Evolutionary conservation across 345 rosid genomes (phyloP).

Genomic region (Melaleuca quinquenervia): DNA sequence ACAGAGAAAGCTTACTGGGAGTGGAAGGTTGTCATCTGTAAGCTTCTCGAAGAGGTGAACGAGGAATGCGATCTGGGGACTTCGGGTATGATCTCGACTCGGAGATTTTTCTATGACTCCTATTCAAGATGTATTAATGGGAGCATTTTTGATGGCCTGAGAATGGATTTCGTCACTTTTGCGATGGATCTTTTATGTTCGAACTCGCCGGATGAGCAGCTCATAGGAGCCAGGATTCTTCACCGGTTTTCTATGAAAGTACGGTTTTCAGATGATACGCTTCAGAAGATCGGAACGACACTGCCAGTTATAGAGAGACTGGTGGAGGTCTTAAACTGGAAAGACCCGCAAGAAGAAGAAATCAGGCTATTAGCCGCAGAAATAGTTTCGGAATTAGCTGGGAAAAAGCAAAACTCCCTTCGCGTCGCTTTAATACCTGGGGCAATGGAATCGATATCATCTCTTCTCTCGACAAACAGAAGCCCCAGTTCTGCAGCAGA

Average conservation of each 20-base stretch:
- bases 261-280: slow-evolving; percentile 51
- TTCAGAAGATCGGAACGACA: slow-evolving; percentile 64
- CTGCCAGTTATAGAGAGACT: slow-evolving; percentile 49
- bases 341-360: slow-evolving; percentile 63
- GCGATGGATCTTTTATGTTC: slow-evolving; percentile 67
- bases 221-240: slow-evolving; percentile 56
- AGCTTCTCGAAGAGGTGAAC: background rate
- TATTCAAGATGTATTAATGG: slow-evolving; percentile 70
- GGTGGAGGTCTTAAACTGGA: slow-evolving; percentile 81
- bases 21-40: slow-evolving; percentile 16
- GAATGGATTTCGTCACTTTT: slow-evolving; percentile 70
- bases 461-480: slow-evolving; percentile 53
- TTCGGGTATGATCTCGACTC: slow-evolving; percentile 29
- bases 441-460: slow-evolving; percentile 77
- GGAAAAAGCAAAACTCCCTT: slow-evolving; percentile 57
- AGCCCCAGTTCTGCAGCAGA: slow-evolving; percentile 30
- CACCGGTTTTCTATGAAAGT: slow-evolving; percentile 29
- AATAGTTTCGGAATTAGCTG: slow-evolving; percentile 48
- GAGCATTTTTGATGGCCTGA: slow-evolving; percentile 66
- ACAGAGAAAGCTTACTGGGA: background rate
- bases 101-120: slow-evolving; percentile 71
- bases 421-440: slow-evolving; percentile 69
- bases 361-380: slow-evolving; percentile 62
- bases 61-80: background rate
- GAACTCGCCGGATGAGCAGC: slow-evolving; percentile 62